Evolutionary conservation across 345 rosid species (phyloP).

Genomic region (Triadica sebifera): DNA sequence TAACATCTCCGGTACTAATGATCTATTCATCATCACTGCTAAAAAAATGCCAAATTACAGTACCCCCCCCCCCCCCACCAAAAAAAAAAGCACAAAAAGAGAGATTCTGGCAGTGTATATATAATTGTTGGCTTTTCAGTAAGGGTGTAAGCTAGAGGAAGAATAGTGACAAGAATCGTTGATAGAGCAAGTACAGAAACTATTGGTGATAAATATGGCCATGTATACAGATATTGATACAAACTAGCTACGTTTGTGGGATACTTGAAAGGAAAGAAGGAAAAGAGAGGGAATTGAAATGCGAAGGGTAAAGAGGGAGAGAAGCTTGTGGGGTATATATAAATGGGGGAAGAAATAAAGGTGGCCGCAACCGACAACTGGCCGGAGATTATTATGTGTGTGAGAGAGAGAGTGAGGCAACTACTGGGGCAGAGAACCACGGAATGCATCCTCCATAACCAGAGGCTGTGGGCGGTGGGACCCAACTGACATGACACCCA

Average conservation of each 20-base stretch:
- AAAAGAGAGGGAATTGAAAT: background rate
- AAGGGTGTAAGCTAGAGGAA: background rate
- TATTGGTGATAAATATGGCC: background rate
- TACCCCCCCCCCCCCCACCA: too few species aligned
- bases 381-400: background rate
- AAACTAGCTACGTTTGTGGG: background rate
- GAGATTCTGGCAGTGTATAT: background rate
- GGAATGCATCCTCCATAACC: conserved; percentile 35
- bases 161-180: background rate
- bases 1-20: conserved; percentile 35
- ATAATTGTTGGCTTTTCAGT: too few species aligned
- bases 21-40: conserved; percentile 28
- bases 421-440: conserved; percentile 19
- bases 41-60: background rate
- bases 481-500: conserved; percentile 57
- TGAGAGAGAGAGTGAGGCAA: conserved; percentile 6
- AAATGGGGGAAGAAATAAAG: background rate
- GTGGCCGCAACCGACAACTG: conserved; percentile 15
- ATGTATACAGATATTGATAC: background rate
- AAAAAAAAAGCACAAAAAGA: background rate
- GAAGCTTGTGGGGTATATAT: conserved; percentile 18
- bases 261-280: background rate
- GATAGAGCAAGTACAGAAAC: background rate
- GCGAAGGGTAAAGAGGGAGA: background rate
- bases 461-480: conserved; percentile 40